Evolutionary conservation across 306 rosid species (phyloP), one percentile per base, ranked within the genome.

Genomic region (Geum urbanum): DNA sequence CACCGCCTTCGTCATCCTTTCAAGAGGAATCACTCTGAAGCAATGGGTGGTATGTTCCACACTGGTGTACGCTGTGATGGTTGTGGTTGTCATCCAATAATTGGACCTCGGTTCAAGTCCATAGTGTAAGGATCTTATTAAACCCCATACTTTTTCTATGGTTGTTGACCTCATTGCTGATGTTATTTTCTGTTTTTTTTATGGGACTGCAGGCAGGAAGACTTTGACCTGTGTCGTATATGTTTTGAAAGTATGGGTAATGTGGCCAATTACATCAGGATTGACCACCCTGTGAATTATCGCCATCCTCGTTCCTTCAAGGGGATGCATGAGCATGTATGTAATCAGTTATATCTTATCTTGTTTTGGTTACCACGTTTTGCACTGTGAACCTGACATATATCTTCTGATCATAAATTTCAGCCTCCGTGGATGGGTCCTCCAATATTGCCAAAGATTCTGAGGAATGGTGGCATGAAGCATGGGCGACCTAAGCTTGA

Each of bases 81-180:
- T 20, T 95, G 99, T 82, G 99, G 97, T 22, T 88, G 80, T 63
- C 86, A 72, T 86, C 96, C 99, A 39, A 95, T 95, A 61, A 81
- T 85, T 45, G 99, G 99, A 58, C 92, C 97, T 54, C 96, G 99
- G 44, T 95, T 80, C 86, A 89, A 86, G 83, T 95, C 99, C 43
- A 65, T 72, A 86, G 82, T 91, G 99, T 95, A 78, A 79, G 96
- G 48, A 76, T 68, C 47, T 53, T 63, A 16, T 67, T 53, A 60
- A 56, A 48, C 14, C 12, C 53, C 41, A 51, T 32, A 32, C 52
- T 45, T 69, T 27, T 27, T 27, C 32, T 1, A 2, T 27, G 32
- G 39, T 32, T 51, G 41, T 22, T 19, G 13, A 27, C 18, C 53
- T 59, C 51, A 20, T 24, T 27, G 12, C 56, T 71, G 45, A 67